Conservation (phyloP, 2,329 filamentous ascomycete species). For the Hypoxylon sp. region DNA sequence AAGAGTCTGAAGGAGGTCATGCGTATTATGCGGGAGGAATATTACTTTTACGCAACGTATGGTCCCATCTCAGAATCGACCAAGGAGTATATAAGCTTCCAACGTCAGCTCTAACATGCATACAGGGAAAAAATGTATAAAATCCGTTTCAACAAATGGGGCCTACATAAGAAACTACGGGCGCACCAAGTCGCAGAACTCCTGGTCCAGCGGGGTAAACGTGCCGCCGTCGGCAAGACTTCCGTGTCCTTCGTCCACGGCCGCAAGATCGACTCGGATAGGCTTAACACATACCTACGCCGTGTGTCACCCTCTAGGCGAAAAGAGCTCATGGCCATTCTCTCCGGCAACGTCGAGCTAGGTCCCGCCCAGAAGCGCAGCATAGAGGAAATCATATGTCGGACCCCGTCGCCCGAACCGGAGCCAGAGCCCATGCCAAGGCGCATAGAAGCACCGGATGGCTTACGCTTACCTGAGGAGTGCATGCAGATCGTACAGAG, state of each 20-base stretch:
- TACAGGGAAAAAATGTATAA: constrained; percentile 49
- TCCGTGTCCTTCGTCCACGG: constrained; percentile 42
- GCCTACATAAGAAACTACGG: constrained; percentile 47
- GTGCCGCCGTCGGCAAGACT: constrained; percentile 38
- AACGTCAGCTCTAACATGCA: constrained; percentile 19
- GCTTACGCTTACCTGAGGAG: constrained; percentile 43
- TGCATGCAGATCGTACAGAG: constrained; percentile 43
- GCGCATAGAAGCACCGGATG: constrained; percentile 42
- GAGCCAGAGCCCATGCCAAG: constrained; percentile 17
- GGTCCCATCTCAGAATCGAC: background rate
- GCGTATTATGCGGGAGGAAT: constrained; percentile 45
- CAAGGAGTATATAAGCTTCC: constrained; percentile 1
- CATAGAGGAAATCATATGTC: constrained; percentile 39
- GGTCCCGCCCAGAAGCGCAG: constrained; percentile 18
- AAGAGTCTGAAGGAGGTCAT: constrained; percentile 48
- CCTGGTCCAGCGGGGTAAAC: constrained; percentile 37
- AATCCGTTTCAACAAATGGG: constrained; percentile 47
- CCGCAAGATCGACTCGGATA: constrained; percentile 41
- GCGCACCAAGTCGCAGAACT: constrained; percentile 44
- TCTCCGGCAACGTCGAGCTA: constrained; percentile 12
- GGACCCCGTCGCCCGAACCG: constrained; percentile 40
- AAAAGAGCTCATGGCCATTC: constrained; percentile 35
- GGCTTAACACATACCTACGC: constrained; percentile 41
- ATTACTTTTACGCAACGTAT: constrained; percentile 48
- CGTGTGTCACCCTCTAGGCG: constrained; percentile 38